These are phyloP conservation scores for Cryptococcus sp. DNA, from an alignment of 1,284 basidiomycete genomes.

Conservation along the genomic window DNA sequence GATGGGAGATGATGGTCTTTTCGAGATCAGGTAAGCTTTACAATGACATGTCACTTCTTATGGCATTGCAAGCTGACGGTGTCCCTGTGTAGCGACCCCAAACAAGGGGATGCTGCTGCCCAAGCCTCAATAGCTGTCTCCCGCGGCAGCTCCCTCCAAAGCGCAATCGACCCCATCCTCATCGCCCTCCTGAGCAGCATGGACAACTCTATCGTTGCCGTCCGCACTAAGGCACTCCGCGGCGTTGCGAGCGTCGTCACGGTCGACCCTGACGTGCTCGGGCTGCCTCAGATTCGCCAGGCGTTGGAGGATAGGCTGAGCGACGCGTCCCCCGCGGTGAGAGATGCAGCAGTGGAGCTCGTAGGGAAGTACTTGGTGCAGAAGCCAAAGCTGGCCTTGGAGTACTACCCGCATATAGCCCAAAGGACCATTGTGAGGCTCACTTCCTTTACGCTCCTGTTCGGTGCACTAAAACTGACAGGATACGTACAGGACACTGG, in stretches of 20 bases:
- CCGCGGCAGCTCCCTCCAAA: slow-evolving; percentile 65
- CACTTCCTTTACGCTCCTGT: neutral
- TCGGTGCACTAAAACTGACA: neutral
- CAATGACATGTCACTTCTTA: neutral
- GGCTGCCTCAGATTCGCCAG: slow-evolving; percentile 66
- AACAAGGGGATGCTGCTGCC: slow-evolving; percentile 24
- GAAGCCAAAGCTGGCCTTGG: slow-evolving; percentile 72
- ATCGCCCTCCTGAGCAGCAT: slow-evolving; percentile 70
- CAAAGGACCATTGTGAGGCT: slow-evolving; percentile 75
- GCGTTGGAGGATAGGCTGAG: slow-evolving; percentile 84
- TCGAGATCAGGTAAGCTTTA: slow-evolving; percentile 32
- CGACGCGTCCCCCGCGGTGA: slow-evolving; percentile 86
- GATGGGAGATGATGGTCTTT: slow-evolving; percentile 32
- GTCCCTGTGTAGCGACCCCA: slow-evolving; percentile 28
- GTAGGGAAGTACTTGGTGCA: slow-evolving; percentile 93
- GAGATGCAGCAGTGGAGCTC: slow-evolving; percentile 91
- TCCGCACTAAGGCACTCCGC: slow-evolving; percentile 84
- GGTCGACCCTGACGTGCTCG: slow-evolving; percentile 77
- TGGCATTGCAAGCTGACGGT: neutral
- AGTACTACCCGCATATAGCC: slow-evolving; percentile 81
- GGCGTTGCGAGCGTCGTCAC: slow-evolving; percentile 80
- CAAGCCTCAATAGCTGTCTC: slow-evolving; percentile 65
- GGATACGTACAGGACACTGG: slow-evolving; percentile 70
- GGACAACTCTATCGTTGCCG: slow-evolving; percentile 75
- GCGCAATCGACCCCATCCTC: slow-evolving; percentile 74